A percentile compares a stretch with the other conserved stretches of the same genome.
Conservation (phyloP, 805 yeast species). For the Blastobotrys terrestris region DNA sequence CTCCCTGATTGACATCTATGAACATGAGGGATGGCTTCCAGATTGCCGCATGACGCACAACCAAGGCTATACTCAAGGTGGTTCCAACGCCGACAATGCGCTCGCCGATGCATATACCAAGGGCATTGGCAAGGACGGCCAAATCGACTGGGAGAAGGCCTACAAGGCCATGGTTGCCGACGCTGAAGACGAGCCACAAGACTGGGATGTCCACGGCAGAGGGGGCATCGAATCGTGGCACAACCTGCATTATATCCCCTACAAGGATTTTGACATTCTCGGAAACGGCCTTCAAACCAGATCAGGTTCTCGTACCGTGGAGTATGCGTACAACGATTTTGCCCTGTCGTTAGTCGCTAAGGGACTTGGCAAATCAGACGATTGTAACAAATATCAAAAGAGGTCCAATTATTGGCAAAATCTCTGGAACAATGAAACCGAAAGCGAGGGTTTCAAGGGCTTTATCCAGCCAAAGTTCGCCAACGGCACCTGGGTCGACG, state of each 20-base stretch:
- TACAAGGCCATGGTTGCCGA: slow-evolving; percentile 32
- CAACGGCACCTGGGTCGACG: slow-evolving; percentile 19
- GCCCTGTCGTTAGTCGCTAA: slow-evolving; percentile 32
- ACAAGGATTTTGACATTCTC: slow-evolving; percentile 15
- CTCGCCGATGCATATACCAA: slow-evolving; percentile 35
- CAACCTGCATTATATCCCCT: slow-evolving; percentile 30
- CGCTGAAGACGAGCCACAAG: slow-evolving; percentile 34
- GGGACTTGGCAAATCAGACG: slow-evolving; percentile 26
- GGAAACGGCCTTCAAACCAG: slow-evolving; percentile 23
- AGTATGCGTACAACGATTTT: slow-evolving; percentile 35
- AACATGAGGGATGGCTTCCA: slow-evolving; percentile 34
- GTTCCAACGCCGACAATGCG: slow-evolving; percentile 34
- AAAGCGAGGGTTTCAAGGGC: slow-evolving; percentile 27
- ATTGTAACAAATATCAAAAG: slow-evolving; percentile 27
- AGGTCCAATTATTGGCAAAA: slow-evolving; percentile 35
- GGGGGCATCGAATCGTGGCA: slow-evolving; percentile 35
- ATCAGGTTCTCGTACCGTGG: slow-evolving; percentile 34
- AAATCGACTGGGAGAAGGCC: slow-evolving; percentile 31
- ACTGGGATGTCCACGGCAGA: slow-evolving; percentile 32
- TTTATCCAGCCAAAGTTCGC: slow-evolving; percentile 33
- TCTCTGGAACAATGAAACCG: slow-evolving; percentile 32
- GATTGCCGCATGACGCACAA: slow-evolving; percentile 36
- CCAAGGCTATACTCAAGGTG: slow-evolving; percentile 37
- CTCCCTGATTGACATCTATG: slow-evolving; percentile 28
- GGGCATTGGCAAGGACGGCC: slow-evolving; percentile 17